phyloP scores from a whole-genome alignment of 352 stramenopile genomes.

The Phytopythium mirpurense region DNA sequence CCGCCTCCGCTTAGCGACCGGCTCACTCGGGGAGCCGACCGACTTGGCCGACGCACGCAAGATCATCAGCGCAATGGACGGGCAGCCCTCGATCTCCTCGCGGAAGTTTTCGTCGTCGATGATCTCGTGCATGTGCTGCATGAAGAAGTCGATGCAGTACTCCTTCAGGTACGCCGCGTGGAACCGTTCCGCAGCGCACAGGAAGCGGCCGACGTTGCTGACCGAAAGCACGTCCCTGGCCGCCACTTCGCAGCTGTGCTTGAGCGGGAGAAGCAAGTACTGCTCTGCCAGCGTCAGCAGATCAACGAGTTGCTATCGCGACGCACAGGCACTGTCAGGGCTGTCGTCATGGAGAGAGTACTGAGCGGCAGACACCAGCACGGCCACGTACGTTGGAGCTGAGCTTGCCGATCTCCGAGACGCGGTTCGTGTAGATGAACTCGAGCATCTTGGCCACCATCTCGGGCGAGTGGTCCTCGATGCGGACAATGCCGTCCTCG shows the following conservation, averaged over 20 bases:
- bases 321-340: not conserved
- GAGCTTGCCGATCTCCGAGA: constrained; percentile 73
- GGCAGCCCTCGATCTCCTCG: constrained; percentile 75
- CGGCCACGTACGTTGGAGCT: constrained; percentile 53
- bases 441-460: constrained; percentile 91
- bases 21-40: constrained; percentile 22
- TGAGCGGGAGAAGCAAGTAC: constrained; percentile 70
- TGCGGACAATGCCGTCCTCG: constrained; percentile 71
- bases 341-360: not conserved
- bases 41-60: constrained; percentile 53
- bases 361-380: too few species aligned
- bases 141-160: constrained; percentile 74
- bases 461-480: constrained; percentile 70
- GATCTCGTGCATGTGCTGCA: constrained; percentile 69
- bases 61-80: constrained; percentile 71
- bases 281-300: constrained; percentile 77
- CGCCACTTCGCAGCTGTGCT: constrained; percentile 73
- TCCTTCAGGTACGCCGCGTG: constrained; percentile 82
- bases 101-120: constrained; percentile 81
- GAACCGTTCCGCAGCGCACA: constrained; percentile 80
- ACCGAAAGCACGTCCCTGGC: constrained; percentile 65
- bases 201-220: constrained; percentile 69
- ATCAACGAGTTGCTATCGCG: constrained; percentile 75
- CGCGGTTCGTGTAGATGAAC: constrained; percentile 91
- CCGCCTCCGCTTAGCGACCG: constrained; percentile 59